Evolutionary conservation across 2,329 filamentous ascomycete genomes (phyloP).

Genomic region (Aspergillus bombycis): DNA sequence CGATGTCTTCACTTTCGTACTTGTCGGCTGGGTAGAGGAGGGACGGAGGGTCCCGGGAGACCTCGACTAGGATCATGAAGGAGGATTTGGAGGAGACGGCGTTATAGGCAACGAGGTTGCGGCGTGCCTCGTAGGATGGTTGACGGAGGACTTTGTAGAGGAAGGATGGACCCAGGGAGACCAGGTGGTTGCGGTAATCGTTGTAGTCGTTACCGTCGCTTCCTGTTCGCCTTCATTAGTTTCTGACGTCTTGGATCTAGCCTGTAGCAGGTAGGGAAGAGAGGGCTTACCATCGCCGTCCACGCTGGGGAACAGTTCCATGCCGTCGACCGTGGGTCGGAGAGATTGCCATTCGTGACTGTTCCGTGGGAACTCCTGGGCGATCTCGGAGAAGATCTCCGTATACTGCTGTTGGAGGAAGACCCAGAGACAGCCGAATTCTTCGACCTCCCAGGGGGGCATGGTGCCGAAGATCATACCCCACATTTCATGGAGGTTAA

Average conservation of each 20-base stretch:
- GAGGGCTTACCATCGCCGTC: slow-evolving; percentile 12
- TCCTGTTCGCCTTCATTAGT: not conserved
- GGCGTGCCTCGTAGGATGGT: slow-evolving; percentile 10
- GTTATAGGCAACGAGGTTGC: slow-evolving; percentile 17
- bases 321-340: slow-evolving; percentile 13
- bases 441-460: slow-evolving; percentile 22
- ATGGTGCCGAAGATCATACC: slow-evolving; percentile 19
- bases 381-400: slow-evolving; percentile 15
- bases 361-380: slow-evolving; percentile 16
- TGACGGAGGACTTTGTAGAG: slow-evolving; percentile 16
- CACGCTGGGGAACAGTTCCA: slow-evolving; percentile 15
- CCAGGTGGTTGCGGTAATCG: slow-evolving; percentile 22
- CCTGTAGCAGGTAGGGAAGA: not conserved
- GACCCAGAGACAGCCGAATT: slow-evolving; percentile 20
- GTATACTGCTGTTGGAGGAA: slow-evolving; percentile 18
- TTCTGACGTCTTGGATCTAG: not conserved
- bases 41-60: slow-evolving; percentile 9
- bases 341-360: slow-evolving; percentile 17
- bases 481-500: slow-evolving; percentile 20
- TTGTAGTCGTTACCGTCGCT: slow-evolving; percentile 15
- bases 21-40: slow-evolving; percentile 13
- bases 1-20: slow-evolving; percentile 6
- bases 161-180: slow-evolving; percentile 20
- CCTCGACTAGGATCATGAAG: slow-evolving; percentile 17
- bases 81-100: slow-evolving; percentile 19